These are phyloP conservation scores for Cladobotryum protrusum DNA, from an alignment of 2,329 filamentous ascomycete species.

Conservation along the genomic window DNA sequence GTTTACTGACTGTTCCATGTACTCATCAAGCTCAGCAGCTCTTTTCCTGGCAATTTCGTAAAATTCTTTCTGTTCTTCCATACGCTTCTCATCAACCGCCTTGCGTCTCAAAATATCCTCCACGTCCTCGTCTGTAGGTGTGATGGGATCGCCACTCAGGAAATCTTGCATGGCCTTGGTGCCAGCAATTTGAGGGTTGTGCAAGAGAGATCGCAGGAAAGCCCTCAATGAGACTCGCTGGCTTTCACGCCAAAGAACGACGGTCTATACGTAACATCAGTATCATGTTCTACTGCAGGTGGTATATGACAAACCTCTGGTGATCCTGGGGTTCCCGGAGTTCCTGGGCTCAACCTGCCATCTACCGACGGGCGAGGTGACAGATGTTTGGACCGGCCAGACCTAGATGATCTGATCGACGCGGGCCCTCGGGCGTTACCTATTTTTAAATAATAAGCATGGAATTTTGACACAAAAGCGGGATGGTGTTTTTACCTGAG, in stretches of 20 bases:
- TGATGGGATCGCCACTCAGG: constrained; percentile 64
- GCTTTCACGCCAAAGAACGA: constrained; percentile 73
- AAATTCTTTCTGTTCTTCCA: constrained; percentile 89
- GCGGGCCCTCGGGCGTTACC: constrained; percentile 13
- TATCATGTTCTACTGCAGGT: neutral
- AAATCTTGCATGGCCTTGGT: constrained; percentile 84
- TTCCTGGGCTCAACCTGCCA: constrained; percentile 22
- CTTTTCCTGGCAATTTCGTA: constrained; percentile 91
- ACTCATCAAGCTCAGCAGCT: constrained; percentile 88
- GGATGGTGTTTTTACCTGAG: constrained; percentile 12
- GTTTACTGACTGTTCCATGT: constrained; percentile 78
- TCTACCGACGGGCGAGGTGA: constrained; percentile 29
- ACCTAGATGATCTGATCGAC: constrained; percentile 27
- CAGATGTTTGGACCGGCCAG: constrained; percentile 21
- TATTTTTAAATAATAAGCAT: constrained; percentile 2
- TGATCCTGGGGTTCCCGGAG: constrained; percentile 17
- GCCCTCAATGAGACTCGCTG: constrained; percentile 88
- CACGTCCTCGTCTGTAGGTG: constrained; percentile 72
- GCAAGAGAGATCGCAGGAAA: constrained; percentile 78
- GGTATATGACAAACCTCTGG: constrained; percentile 19
- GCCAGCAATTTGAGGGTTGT: constrained; percentile 76
- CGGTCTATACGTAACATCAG: constrained; percentile 34
- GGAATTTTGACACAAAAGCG: neutral
- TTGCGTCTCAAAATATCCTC: constrained; percentile 76
- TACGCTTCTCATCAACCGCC: constrained; percentile 75